Percentiles rank a stretch among this genome's conserved stretches.
These are phyloP conservation scores for Coemansia sp. DNA, from an alignment of 192 early-diverging fungal genomes.

Conservation along the genomic window DNA sequence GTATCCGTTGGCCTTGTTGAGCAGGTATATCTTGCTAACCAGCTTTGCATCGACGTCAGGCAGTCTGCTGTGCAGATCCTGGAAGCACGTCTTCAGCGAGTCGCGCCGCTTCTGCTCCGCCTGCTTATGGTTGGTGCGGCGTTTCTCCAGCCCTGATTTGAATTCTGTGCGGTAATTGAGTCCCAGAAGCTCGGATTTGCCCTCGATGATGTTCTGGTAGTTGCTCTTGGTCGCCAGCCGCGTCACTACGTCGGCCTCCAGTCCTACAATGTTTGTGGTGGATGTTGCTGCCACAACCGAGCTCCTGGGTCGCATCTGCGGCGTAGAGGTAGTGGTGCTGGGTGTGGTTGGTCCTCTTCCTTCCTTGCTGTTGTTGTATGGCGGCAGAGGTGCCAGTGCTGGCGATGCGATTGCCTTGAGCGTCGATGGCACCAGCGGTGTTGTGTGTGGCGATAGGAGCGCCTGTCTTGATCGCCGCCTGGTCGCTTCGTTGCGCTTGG, in stretches of 20 bases:
- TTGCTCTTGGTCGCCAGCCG: conserved; percentile 69
- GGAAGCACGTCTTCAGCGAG: conserved; percentile 88
- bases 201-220: conserved; percentile 87
- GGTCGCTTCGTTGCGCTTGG: conserved; percentile 11
- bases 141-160: conserved; percentile 73
- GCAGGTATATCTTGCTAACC: conserved; percentile 81
- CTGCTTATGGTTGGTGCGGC: conserved; percentile 89
- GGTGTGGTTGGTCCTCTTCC: no score
- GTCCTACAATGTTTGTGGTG: conserved; percentile 37
- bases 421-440: conserved; percentile 40
- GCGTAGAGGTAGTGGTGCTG: conserved; percentile 17
- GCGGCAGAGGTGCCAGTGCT: conserved; percentile 10
- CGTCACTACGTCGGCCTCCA: conserved; percentile 53
- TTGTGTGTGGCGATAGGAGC: conserved; percentile 39
- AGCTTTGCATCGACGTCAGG: conserved; percentile 78
- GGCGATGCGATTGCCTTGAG: conserved; percentile 26
- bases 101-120: conserved; percentile 97
- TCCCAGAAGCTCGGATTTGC: conserved; percentile 79
- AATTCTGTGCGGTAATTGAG: conserved; percentile 74
- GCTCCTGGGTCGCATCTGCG: conserved; percentile 15
- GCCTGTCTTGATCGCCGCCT: conserved; percentile 23
- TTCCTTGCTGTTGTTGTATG: conserved; percentile 16
- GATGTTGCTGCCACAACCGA: conserved; percentile 19
- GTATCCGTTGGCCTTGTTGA: conserved; percentile 67
- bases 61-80: conserved; percentile 68